phyloP scores from a whole-genome alignment of 73 alveolate genomes.

The Blepharisma stoltei region DNA sequence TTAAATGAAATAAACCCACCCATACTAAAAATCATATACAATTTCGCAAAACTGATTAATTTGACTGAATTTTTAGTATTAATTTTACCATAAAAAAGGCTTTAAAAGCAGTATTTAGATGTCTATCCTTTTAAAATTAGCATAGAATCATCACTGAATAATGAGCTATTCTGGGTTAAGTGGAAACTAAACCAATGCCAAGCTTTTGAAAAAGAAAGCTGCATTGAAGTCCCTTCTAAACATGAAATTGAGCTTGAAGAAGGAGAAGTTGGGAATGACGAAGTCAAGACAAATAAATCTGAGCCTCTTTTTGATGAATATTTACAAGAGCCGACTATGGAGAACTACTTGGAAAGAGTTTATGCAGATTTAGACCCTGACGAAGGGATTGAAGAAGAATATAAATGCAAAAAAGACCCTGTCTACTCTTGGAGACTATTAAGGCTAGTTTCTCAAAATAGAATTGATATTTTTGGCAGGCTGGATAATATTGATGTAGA shows the following conservation, averaged over 20 bases:
- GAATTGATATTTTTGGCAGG: not conserved
- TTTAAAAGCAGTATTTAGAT: no score
- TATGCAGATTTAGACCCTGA: slow-evolving; percentile 29
- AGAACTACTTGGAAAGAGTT: not conserved
- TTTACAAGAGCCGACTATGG: not conserved
- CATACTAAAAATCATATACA: not conserved
- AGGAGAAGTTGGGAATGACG: slow-evolving; percentile 6
- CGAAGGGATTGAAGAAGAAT: slow-evolving; percentile 31
- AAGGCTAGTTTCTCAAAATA: not conserved
- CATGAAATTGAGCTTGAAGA: slow-evolving; percentile 14
- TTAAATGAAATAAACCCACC: not conserved
- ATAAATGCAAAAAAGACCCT: not conserved
- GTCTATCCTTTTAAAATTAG: no score
- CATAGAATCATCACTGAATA: not conserved
- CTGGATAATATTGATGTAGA: not conserved
- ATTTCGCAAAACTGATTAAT: no score
- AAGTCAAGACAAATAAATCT: not conserved
- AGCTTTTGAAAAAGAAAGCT: not conserved
- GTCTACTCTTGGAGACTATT: slow-evolving; percentile 24
- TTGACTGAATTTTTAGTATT: no score
- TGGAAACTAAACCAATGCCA: slow-evolving; percentile 14
- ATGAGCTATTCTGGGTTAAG: not conserved
- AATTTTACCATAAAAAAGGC: no score
- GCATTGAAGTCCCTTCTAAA: not conserved
- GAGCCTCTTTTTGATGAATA: slow-evolving; percentile 6